Percentiles rank a stretch among this genome's conserved stretches.
Conservation (phyloP, 2,329 filamentous ascomycete genomes). For the Fonsecaea erecta region DNA sequence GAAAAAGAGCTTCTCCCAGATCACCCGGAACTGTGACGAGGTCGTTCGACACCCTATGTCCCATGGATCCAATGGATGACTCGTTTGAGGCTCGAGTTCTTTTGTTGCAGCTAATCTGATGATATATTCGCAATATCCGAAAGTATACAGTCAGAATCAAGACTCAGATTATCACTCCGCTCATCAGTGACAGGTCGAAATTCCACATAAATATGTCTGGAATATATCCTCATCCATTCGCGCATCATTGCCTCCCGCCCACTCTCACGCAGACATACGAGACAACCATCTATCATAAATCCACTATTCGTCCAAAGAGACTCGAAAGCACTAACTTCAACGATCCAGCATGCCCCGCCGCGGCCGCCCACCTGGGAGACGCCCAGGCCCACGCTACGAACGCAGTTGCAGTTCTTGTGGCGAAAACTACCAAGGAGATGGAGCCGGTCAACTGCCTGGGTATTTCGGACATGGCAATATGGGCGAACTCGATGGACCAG, state of each 20-base stretch:
- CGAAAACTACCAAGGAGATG: background rate
- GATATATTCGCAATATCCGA: background rate
- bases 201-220: background rate
- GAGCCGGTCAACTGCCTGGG: background rate
- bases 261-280: background rate
- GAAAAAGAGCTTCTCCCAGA: background rate
- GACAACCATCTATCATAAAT: background rate
- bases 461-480: constrained; percentile 9
- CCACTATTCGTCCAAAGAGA: background rate
- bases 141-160: background rate
- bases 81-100: background rate
- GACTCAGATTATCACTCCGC: background rate
- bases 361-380: background rate
- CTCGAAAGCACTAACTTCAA: background rate
- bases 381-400: background rate
- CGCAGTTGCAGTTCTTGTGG: background rate
- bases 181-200: background rate
- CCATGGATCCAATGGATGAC: background rate
- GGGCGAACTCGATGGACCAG: background rate
- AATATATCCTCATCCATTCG: background rate
- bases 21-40: background rate
- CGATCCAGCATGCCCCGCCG: background rate
- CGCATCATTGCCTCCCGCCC: background rate
- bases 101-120: background rate
- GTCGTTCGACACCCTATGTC: background rate